Conservation (phyloP, 2,329 filamentous ascomycete genomes). For the Fusarium nelsonii region DNA sequence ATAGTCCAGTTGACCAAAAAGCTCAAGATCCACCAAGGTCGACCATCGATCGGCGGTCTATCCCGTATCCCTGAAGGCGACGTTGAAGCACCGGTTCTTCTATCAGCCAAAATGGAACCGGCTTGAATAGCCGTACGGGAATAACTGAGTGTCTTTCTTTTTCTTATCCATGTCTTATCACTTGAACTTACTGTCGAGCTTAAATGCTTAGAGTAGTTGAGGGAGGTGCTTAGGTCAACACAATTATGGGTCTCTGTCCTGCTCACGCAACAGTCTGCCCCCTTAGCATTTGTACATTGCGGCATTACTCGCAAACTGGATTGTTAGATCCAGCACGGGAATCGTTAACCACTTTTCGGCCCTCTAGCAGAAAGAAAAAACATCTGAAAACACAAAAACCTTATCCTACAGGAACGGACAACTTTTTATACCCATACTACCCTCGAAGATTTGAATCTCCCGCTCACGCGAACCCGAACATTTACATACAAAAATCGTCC, state of each 20-base stretch:
- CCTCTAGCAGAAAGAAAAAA: background rate
- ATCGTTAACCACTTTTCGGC: background rate
- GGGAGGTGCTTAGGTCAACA: constrained; percentile 15
- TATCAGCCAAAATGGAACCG: constrained; percentile 50
- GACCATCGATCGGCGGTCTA: constrained; percentile 60
- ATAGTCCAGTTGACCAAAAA: constrained; percentile 89
- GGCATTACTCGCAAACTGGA: constrained; percentile 11
- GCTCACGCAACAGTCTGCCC: constrained; percentile 22
- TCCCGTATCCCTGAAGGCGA: constrained; percentile 70
- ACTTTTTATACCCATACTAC: constrained; percentile 45
- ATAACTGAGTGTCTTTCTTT: constrained; percentile 8
- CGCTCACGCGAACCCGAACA: constrained; percentile 53
- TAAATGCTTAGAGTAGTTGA: background rate
- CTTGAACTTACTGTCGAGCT: constrained; percentile 29
- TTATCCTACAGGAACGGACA: constrained; percentile 12
- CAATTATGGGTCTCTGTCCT: constrained; percentile 11
- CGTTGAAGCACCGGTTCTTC: constrained; percentile 57
- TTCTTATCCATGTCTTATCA: constrained; percentile 26
- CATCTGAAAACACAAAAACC: constrained; percentile 1
- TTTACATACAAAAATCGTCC: constrained; percentile 40
- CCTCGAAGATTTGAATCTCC: constrained; percentile 46
- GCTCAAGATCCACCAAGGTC: constrained; percentile 71
- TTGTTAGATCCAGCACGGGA: background rate
- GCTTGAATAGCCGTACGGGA: constrained; percentile 36
- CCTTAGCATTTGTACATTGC: constrained; percentile 2